Percentiles rank a stretch among this genome's conserved stretches.
phyloP scores from a whole-genome alignment of 2,329 filamentous ascomycete species.

The Monosporascus ibericus region DNA sequence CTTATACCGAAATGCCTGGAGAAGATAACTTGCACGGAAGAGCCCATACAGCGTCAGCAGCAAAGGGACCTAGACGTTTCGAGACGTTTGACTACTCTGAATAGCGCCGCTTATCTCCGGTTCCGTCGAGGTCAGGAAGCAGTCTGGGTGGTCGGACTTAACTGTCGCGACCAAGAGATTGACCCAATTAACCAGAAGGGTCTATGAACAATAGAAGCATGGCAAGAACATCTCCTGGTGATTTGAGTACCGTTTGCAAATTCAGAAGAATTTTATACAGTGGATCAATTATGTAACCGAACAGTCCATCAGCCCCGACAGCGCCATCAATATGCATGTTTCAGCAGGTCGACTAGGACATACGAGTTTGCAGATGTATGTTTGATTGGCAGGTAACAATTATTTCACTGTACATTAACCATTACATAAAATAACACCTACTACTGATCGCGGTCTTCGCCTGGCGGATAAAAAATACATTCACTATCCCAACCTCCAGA shows the following conservation, averaged over 20 bases:
- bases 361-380: neutral
- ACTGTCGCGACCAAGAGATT: too few species aligned
- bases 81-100: neutral
- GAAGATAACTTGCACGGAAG: neutral
- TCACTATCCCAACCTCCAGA: slow-evolving; percentile 61
- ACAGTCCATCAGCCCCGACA: neutral
- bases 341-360: neutral
- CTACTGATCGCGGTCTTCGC: slow-evolving; percentile 59
- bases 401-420: neutral
- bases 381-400: neutral
- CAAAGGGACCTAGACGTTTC: neutral
- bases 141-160: too few species aligned
- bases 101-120: neutral
- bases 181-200: too few species aligned
- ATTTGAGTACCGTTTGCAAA: too few species aligned
- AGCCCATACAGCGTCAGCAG: neutral
- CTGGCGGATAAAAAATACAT: slow-evolving; percentile 70
- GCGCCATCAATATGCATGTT: neutral
- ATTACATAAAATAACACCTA: too few species aligned
- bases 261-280: neutral
- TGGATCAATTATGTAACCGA: neutral
- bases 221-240: too few species aligned
- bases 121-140: too few species aligned
- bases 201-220: too few species aligned
- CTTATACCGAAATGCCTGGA: neutral